These are phyloP conservation scores for Sesbania bispinosa DNA, from an alignment of 306 rosid species.

Conservation along the genomic window DNA sequence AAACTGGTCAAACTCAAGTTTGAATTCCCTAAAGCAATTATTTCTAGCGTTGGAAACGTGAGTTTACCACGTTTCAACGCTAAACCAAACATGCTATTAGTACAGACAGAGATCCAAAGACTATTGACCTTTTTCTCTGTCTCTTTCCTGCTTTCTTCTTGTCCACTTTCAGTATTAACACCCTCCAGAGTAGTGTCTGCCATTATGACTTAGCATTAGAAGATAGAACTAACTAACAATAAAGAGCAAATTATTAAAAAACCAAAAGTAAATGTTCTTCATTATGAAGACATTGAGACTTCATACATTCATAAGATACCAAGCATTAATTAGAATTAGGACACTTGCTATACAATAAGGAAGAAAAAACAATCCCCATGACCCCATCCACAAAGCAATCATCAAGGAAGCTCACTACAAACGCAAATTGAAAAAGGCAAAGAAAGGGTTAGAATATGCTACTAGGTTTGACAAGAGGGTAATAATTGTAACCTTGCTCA, in stretches of 20 bases:
- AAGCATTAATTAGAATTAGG: not conserved
- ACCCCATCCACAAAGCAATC: not conserved
- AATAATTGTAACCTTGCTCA: slow-evolving; percentile 58
- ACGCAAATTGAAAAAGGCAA: not conserved
- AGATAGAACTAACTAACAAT: no score
- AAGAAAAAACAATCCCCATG: not conserved
- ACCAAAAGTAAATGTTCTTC: slow-evolving; percentile 12
- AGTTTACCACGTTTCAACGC: no score
- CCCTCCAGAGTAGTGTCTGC: slow-evolving; percentile 44
- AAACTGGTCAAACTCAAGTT: no score
- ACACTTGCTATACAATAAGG: not conserved
- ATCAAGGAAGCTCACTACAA: not conserved
- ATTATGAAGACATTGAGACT: slow-evolving; percentile 1
- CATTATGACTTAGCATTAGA: slow-evolving; percentile 23
- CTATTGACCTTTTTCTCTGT: slow-evolving; percentile 60
- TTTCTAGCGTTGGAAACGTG: no score
- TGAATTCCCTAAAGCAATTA: no score
- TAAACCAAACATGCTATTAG: no score
- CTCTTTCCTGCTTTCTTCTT: slow-evolving; percentile 57
- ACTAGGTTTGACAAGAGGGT: not conserved
- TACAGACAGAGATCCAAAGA: slow-evolving; percentile 21
- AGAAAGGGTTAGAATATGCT: not conserved
- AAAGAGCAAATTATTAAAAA: slow-evolving; percentile 14
- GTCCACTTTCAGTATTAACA: slow-evolving; percentile 47
- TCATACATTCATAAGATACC: not conserved